Percentiles rank a stretch among this genome's conserved stretches.
Evolutionary conservation across 2,329 filamentous ascomycete species (phyloP).

Genomic region (Penicillium sp.): DNA sequence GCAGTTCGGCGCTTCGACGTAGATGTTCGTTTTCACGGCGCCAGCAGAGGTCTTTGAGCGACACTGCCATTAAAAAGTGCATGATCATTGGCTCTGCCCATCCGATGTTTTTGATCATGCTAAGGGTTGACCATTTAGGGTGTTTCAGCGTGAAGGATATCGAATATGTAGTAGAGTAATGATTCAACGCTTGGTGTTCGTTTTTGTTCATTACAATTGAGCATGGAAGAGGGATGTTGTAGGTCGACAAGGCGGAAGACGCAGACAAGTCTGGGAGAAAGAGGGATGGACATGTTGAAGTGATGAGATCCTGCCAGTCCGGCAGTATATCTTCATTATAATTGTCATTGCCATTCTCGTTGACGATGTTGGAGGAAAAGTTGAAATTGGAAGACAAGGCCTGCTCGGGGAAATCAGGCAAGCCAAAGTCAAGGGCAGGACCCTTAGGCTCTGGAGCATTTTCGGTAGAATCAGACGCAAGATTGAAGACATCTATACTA

Average conservation of each 20-base stretch:
- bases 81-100: not conserved
- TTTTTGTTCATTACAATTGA: not conserved
- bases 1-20: not conserved
- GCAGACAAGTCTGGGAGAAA: not conserved
- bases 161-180: not conserved
- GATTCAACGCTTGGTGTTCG: not conserved
- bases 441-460: not conserved
- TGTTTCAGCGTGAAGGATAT: not conserved
- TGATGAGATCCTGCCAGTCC: not conserved
- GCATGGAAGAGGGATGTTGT: not conserved
- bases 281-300: not conserved
- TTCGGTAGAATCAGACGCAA: not conserved
- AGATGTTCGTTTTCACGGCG: not conserved
- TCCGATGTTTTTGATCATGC: not conserved
- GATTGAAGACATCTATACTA: not conserved
- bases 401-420: not conserved
- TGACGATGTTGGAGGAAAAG: not conserved
- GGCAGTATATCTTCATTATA: not conserved
- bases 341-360: not conserved
- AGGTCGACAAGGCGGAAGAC: not conserved
- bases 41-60: not conserved
- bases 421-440: not conserved
- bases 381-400: not conserved
- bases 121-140: not conserved
- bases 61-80: not conserved